These are phyloP conservation scores for Volvox reticuliferus DNA, from an alignment of 139 green algal genomes.

Conservation along the genomic window DNA sequence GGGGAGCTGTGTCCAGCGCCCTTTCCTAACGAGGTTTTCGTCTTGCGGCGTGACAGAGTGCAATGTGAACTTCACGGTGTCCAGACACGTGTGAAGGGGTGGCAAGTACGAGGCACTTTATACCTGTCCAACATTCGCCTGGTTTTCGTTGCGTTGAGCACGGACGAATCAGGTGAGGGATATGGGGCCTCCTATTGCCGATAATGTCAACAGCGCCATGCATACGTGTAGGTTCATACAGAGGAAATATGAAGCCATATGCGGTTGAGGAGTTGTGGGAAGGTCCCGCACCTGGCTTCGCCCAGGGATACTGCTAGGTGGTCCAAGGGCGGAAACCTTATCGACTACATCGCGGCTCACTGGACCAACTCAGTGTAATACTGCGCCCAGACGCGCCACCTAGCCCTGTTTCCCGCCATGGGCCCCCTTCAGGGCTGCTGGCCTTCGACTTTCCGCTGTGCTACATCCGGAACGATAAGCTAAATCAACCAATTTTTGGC, in stretches of 20 bases:
- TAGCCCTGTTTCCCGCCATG: neutral
- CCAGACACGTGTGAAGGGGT: conserved; percentile 73
- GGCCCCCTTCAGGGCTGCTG: conserved; percentile 63
- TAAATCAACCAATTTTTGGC: conserved; percentile 96
- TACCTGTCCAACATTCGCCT: conserved; percentile 82
- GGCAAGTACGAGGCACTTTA: conserved; percentile 61
- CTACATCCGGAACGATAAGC: conserved; percentile 87
- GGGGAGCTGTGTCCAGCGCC: conserved; percentile 67
- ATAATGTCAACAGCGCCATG: too few species aligned
- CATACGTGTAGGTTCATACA: too few species aligned
- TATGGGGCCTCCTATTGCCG: neutral
- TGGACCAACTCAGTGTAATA: too few species aligned
- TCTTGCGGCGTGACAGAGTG: conserved; percentile 67
- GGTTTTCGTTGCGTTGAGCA: conserved; percentile 83
- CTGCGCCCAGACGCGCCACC: too few species aligned
- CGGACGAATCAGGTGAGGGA: conserved; percentile 65
- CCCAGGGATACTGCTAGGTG: too few species aligned
- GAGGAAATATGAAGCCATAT: too few species aligned
- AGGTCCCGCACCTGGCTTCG: too few species aligned
- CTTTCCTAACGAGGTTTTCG: conserved; percentile 68
- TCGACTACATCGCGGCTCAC: too few species aligned
- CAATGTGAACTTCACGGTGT: conserved; percentile 75
- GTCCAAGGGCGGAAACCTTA: too few species aligned
- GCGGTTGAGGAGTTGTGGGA: too few species aligned
- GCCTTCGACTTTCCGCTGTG: conserved; percentile 89